Evolutionary conservation across 192 early-diverging fungal species (phyloP), one percentile per base, ranked within the genome.

Genomic region (Coemansia sp.): DNA sequence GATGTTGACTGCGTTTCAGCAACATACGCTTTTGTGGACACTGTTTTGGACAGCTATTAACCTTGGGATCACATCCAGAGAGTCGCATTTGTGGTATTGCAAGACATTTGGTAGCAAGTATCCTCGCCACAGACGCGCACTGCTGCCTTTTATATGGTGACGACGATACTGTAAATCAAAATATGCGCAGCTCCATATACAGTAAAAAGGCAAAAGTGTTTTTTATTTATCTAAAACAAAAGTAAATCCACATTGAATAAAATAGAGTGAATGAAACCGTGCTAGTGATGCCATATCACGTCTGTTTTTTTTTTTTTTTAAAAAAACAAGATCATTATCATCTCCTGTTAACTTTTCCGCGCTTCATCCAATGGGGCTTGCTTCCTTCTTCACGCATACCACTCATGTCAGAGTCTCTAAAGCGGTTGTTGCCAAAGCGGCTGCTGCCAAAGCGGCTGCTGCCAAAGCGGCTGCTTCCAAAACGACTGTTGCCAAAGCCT

Each of bases 81-180:
- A 89, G 69, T 88, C 88, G n/a, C 82, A 86, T 52, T 18, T 66
- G 42, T 95, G 93, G 93, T 94, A 92, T 54, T 49, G 52, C 38
- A 26, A 49, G 11, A 85, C 75, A 23, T 93, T 94, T 79, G 84
- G 84, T 0, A 71, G 76, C 26, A 58, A 81, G 47, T 90, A 85
- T 23, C 75, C 76, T 6, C 50, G 41, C 23, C 53, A 47, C 39
- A 64, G 81, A 11, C 70, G 65, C 19, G 68, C 65, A 18, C 64
- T 84, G 8, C 16, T 84, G n/a, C 81, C 81, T 0, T 76, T 69
- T 38, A 38, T 81, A 3, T 74, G 69, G 72, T 79, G 23, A 40
- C 1, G 9, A 19, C 50, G 32, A 32, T 32, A 32, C 32, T 32
- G 4, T 32, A 32, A 32, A 32, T 32, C 32, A 32, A 32, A 32